Conservation (phyloP, 768 basidiomycete species). For the Paxillus involutus region DNA sequence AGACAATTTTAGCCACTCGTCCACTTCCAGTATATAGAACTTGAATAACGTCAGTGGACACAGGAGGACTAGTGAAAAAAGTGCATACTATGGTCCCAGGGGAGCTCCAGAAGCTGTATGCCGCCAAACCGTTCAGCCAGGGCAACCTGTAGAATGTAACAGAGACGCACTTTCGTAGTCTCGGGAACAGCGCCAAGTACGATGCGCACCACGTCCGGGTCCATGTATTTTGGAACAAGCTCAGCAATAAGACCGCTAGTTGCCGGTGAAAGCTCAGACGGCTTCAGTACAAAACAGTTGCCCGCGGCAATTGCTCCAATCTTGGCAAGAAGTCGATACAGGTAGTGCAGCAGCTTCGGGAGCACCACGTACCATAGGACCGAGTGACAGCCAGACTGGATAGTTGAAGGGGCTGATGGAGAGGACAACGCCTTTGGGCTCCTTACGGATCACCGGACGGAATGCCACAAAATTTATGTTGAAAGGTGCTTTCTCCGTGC, state of each 20-base stretch:
- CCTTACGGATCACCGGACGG: constrained; percentile 66
- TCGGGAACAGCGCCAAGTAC: constrained; percentile 69
- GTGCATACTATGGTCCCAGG: constrained; percentile 58
- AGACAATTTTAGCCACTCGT: constrained; percentile 65
- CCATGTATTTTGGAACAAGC: constrained; percentile 75
- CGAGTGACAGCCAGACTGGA: constrained; percentile 58
- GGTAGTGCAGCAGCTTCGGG: too few relatives aligned
- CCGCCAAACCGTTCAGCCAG: background rate
- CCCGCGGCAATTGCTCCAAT: constrained; percentile 81
- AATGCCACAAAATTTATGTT: constrained; percentile 55
- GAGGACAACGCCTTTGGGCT: constrained; percentile 73
- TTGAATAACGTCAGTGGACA: constrained; percentile 4
- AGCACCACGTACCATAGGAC: constrained; percentile 52
- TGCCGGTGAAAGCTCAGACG: constrained; percentile 67
- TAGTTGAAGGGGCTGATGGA: constrained; percentile 79
- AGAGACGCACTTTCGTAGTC: constrained; percentile 47
- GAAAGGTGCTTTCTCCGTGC: constrained; percentile 57
- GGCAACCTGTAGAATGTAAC: background rate
- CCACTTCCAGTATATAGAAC: constrained; percentile 60
- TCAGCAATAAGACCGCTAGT: constrained; percentile 59
- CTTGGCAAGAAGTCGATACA: constrained; percentile 23
- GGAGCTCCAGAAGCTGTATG: constrained; percentile 64
- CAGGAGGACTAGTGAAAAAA: background rate
- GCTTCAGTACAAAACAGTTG: constrained; percentile 69
- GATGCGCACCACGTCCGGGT: constrained; percentile 60